phyloP scores from a whole-genome alignment of 2,329 filamentous ascomycete species.

The Tolypocladium inflatum region DNA sequence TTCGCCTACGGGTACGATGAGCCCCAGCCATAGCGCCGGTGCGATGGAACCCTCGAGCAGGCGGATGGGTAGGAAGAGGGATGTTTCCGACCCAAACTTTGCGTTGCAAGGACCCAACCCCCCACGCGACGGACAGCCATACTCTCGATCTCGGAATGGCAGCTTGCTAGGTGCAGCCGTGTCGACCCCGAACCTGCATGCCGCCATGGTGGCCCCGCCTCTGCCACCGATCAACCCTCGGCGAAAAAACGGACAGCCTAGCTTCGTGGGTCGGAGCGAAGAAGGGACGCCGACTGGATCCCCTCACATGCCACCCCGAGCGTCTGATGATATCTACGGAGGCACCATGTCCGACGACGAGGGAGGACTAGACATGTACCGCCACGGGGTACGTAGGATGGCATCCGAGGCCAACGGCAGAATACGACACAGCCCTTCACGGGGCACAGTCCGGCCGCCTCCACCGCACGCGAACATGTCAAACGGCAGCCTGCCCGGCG shows the following conservation, averaged over 20 bases:
- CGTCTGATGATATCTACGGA: not conserved
- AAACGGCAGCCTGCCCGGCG: slow-evolving; percentile 27
- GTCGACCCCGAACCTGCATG: slow-evolving; percentile 28
- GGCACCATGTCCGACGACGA: slow-evolving; percentile 29
- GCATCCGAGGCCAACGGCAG: slow-evolving; percentile 28
- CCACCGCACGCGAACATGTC: slow-evolving; percentile 16
- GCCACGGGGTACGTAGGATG: slow-evolving; percentile 32
- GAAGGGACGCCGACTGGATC: slow-evolving; percentile 17
- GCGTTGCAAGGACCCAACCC: slow-evolving; percentile 35
- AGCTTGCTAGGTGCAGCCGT: slow-evolving; percentile 21
- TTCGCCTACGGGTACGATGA: not conserved
- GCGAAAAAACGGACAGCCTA: slow-evolving; percentile 34
- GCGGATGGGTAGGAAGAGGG: slow-evolving; percentile 33
- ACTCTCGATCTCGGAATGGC: slow-evolving; percentile 23
- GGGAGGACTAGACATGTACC: slow-evolving; percentile 20
- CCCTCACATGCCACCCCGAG: slow-evolving; percentile 7
- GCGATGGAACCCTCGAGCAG: slow-evolving; percentile 14
- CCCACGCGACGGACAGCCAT: slow-evolving; percentile 18
- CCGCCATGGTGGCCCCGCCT: slow-evolving; percentile 31
- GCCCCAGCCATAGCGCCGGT: slow-evolving; percentile 2
- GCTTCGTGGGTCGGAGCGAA: slow-evolving; percentile 22
- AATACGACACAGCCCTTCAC: slow-evolving; percentile 16
- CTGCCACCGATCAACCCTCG: slow-evolving; percentile 51
- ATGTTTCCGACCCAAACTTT: slow-evolving; percentile 37
- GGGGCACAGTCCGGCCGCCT: slow-evolving; percentile 14